Evolutionary conservation across 305 asterid genomes (phyloP).

Genomic region (Solanum aculeatissimum): DNA sequence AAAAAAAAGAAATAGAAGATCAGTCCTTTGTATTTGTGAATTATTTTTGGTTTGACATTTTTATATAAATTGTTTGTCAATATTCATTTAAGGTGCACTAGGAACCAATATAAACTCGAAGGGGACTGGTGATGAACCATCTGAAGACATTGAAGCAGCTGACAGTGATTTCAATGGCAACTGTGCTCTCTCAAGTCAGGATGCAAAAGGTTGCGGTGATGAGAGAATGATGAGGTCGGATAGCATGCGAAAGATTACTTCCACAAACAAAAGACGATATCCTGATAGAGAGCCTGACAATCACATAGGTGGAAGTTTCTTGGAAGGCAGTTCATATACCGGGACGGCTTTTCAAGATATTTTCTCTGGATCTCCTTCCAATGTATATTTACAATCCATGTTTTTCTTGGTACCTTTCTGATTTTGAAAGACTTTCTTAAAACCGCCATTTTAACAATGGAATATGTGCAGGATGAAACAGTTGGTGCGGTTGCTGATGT

Average conservation of each 20-base stretch:
- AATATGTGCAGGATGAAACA: slow-evolving; percentile 44
- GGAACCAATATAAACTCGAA: background rate
- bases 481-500: slow-evolving; percentile 27
- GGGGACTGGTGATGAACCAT: background rate
- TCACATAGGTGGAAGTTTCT: slow-evolving; percentile 17
- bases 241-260: slow-evolving; percentile 9
- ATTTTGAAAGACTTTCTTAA: background rate
- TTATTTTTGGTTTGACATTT: background rate
- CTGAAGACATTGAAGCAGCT: background rate
- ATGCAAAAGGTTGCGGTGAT: slow-evolving; percentile 14
- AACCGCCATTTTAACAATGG: background rate
- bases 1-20: background rate
- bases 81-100: background rate
- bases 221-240: slow-evolving; percentile 12
- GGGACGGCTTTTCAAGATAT: slow-evolving; percentile 20
- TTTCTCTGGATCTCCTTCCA: slow-evolving; percentile 16
- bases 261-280: slow-evolving; percentile 15
- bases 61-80: background rate
- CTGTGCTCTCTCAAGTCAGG: background rate
- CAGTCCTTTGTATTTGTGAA: background rate
- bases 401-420: background rate
- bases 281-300: slow-evolving; percentile 12
- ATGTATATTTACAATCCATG: slow-evolving; percentile 16
- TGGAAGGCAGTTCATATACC: slow-evolving; percentile 17
- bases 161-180: background rate